Evolutionary conservation across 345 rosid genomes (phyloP), one percentile per base, ranked within the genome.

Genomic region (Eucalyptus shirleyi): DNA sequence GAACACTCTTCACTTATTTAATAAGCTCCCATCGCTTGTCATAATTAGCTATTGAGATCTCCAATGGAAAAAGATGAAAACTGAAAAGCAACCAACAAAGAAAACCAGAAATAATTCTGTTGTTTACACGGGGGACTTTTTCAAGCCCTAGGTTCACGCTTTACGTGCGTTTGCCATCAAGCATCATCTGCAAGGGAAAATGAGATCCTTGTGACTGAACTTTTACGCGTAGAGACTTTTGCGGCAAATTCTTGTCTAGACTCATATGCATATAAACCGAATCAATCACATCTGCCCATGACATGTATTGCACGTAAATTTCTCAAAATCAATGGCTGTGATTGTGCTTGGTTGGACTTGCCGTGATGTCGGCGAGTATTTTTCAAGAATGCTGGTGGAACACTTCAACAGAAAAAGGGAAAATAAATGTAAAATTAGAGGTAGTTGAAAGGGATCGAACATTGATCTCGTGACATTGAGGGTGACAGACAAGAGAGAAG

Each of bases 101-200:
- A 55, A 55, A 19, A 19, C 28, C 28, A 55, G 3, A 8, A 55
- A 55, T 55, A 21, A 23, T 55, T 55, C 5, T 55, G 26, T 55
- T 21, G 5, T 12, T 55, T 55, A 9, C 2, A 21, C 65, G 13
- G 26, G 62, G n/a, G 0, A 59, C n/a, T 1, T 26, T 26, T 26
- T 59, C 65, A 26, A 0, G 28, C 13, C 80, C 72, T 6, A 18
- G 0, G 14, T 34, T 72, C 82, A 37, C 47, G 9, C 83, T 6
- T 37, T 77, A 3, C 3, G 45, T 37, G 83, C 1, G 4, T 34
- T 11, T 21, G 4, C 83, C 47, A 77, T 21, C 45, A 2, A 77
- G 45, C 83, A 23, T 19, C 83, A 23, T 72, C 6, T 19, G 45
- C 45, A 72, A 19, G 45, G 82, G 14, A 72, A 19, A 72, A 19